Evolutionary conservation across 1,284 basidiomycete genomes (phyloP).

Genomic region (Boletus semigastroideus): DNA sequence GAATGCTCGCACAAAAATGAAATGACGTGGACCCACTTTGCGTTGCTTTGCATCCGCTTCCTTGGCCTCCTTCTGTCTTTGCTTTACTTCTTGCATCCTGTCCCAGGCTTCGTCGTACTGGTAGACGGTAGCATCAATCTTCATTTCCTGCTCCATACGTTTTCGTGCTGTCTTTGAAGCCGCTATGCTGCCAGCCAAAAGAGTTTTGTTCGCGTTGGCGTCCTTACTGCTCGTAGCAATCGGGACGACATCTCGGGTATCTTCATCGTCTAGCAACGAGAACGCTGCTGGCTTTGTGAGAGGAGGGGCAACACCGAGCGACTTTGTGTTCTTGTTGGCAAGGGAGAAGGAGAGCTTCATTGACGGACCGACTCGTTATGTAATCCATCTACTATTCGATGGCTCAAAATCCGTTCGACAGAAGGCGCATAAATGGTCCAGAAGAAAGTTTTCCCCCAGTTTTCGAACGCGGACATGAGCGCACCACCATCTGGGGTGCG

Average conservation of each 20-base stretch:
- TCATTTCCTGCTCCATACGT: slow-evolving; percentile 73
- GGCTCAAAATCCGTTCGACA: slow-evolving; percentile 67
- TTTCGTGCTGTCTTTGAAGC: slow-evolving; percentile 62
- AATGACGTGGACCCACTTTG: slow-evolving; percentile 51
- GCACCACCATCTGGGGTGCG: slow-evolving; percentile 8
- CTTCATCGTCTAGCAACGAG: slow-evolving; percentile 61
- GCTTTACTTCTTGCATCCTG: slow-evolving; percentile 87
- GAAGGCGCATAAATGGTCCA: slow-evolving; percentile 86
- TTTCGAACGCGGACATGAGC: slow-evolving; percentile 48
- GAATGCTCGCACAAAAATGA: slow-evolving; percentile 11
- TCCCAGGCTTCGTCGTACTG: slow-evolving; percentile 98
- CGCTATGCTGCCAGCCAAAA: slow-evolving; percentile 56
- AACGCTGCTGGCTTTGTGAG: slow-evolving; percentile 65
- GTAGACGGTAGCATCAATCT: slow-evolving; percentile 82
- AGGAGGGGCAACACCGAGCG: slow-evolving; percentile 51
- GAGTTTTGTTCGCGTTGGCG: slow-evolving; percentile 48
- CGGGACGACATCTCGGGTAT: slow-evolving; percentile 49
- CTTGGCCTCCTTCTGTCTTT: slow-evolving; percentile 70
- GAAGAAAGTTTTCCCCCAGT: slow-evolving; percentile 73
- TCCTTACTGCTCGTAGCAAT: slow-evolving; percentile 40
- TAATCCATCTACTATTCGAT: slow-evolving; percentile 34
- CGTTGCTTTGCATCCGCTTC: slow-evolving; percentile 70
- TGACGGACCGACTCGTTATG: slow-evolving; percentile 34
- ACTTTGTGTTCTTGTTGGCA: slow-evolving; percentile 52
- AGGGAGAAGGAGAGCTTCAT: slow-evolving; percentile 85